Evolutionary conservation across 805 yeast species (phyloP), one percentile per base, ranked within the genome.

Genomic region (Pichia membranifaciens): DNA sequence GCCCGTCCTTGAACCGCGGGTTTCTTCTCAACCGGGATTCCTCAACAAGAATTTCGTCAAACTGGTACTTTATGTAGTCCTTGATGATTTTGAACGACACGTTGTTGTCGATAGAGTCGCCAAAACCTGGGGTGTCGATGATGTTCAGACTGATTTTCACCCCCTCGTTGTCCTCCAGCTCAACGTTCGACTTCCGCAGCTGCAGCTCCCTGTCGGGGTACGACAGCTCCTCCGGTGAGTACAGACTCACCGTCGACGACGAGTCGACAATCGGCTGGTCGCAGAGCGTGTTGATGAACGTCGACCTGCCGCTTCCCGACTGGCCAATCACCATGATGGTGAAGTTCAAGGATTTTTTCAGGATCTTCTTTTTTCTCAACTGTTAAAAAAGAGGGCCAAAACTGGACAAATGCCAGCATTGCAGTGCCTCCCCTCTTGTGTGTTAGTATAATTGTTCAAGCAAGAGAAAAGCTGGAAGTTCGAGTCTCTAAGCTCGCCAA

Each of bases 281-380:
- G 69, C 96, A 89, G 45, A 89, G 72, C 33, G 95, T 84, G 69
- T 90, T 89, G 63, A 90, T 87, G 58, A 89, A 84, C 5, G 96
- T 89, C n/a, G 96, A 84, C 63, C 96, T 78, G 16, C 96, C 96
- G 40, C 81, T 71, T 2, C 97, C 97, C 41, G 83, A 79, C 61
- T 86, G 84, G 38, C 96, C 97, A 47, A 87, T 82, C 34, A 87
- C 82, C 91, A 89, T 82, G 50, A 86, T 64, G 20, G 95, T 84
- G 72, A 89, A 87, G 60, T 86, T 87, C 69, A 87, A 80, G 31
- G 89, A 85, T 67, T 87, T 84, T 67, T 87, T 87, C 66, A 86
- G 70, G 43, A 82, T 84, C 70, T 87, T 87, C 63, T 86, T 79
- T 69, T 86, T 86, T 63, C 87, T 76, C 51, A 80, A 57, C 67